A percentile compares a stretch with the other conserved stretches of the same genome.
phyloP scores from a whole-genome alignment of 768 basidiomycete genomes.

The Amanita fuliginea region DNA sequence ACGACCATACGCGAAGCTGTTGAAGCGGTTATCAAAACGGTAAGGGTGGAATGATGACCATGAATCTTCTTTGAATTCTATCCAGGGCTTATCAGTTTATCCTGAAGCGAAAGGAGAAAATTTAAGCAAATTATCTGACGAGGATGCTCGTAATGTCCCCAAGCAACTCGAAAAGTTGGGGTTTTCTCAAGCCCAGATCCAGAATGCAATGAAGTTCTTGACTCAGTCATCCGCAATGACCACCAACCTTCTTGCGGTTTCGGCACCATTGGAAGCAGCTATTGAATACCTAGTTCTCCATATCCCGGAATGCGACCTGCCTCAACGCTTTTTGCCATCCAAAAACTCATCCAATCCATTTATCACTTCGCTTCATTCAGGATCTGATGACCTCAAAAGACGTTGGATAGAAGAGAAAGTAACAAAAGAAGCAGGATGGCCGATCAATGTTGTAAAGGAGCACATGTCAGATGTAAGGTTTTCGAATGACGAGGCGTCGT shows the following conservation, averaged over 20 bases:
- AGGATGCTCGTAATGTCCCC: slow-evolving; percentile 31
- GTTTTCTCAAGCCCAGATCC: slow-evolving; percentile 47
- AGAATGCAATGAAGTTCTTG: slow-evolving; percentile 44
- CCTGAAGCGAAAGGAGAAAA: slow-evolving; percentile 31
- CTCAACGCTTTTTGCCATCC: slow-evolving; percentile 53
- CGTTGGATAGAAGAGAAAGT: slow-evolving; percentile 78
- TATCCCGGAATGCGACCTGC: slow-evolving; percentile 82
- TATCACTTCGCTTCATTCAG: slow-evolving; percentile 52
- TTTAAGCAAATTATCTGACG: slow-evolving; percentile 25
- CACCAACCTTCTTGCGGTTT: slow-evolving; percentile 44
- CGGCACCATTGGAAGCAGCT: slow-evolving; percentile 62
- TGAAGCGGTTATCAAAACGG: slow-evolving; percentile 74
- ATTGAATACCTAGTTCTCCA: slow-evolving; percentile 80
- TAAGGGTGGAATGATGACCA: slow-evolving; percentile 11
- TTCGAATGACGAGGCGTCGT: slow-evolving; percentile 37
- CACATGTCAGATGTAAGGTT: slow-evolving; percentile 28
- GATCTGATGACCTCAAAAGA: slow-evolving; percentile 49
- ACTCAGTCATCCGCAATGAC: slow-evolving; percentile 46
- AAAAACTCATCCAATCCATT: slow-evolving; percentile 63
- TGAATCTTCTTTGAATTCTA: background rate
- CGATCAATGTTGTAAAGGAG: slow-evolving; percentile 54
- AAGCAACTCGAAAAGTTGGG: slow-evolving; percentile 53
- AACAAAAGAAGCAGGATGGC: slow-evolving; percentile 79
- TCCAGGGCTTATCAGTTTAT: slow-evolving; percentile 40
- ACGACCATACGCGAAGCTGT: slow-evolving; percentile 63